phyloP scores from a whole-genome alignment of 306 rosid genomes.

The Sindora glabra region DNA sequence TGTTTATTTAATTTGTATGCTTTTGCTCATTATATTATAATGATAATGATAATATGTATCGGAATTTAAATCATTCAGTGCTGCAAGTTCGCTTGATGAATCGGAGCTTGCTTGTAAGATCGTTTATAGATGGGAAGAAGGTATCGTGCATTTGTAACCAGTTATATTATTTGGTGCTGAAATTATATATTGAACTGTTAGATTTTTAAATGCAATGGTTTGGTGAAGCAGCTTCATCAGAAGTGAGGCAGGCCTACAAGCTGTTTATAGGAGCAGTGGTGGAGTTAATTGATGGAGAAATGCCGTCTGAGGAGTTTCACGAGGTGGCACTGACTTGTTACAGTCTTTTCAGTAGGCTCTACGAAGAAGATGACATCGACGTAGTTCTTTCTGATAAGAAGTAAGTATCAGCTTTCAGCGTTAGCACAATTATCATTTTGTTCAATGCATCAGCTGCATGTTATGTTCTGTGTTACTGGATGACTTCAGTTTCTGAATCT shows the following conservation, averaged over 20 bases:
- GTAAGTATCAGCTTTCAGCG: slow-evolving; percentile 29
- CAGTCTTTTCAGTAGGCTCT: slow-evolving; percentile 22
- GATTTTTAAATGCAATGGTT: slow-evolving; percentile 12
- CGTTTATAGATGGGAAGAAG: slow-evolving; percentile 38
- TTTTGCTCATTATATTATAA: not conserved
- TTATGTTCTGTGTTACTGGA: not conserved
- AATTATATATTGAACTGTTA: not conserved
- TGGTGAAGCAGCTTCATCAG: slow-evolving; percentile 39
- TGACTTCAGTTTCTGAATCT: not conserved
- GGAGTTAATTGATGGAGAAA: slow-evolving; percentile 75
- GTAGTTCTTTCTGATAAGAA: slow-evolving; percentile 25
- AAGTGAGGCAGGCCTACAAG: slow-evolving; percentile 45
- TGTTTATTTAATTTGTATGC: not conserved
- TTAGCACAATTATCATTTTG: not conserved
- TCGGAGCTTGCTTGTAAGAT: slow-evolving; percentile 40
- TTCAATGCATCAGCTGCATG: not conserved
- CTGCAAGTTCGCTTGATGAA: slow-evolving; percentile 39
- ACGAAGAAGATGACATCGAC: slow-evolving; percentile 23
- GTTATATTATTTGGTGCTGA: not conserved
- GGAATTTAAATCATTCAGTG: slow-evolving; percentile 10
- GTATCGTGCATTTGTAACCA: slow-evolving; percentile 14
- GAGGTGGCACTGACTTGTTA: slow-evolving; percentile 50
- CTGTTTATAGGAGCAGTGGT: slow-evolving; percentile 73
- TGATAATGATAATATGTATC: not conserved
- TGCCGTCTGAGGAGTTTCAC: slow-evolving; percentile 76